A percentile compares a stretch with the other conserved stretches of the same genome.
Conservation (phyloP, 1,284 basidiomycete genomes). For the Melampsora abietis-canadensis region DNA sequence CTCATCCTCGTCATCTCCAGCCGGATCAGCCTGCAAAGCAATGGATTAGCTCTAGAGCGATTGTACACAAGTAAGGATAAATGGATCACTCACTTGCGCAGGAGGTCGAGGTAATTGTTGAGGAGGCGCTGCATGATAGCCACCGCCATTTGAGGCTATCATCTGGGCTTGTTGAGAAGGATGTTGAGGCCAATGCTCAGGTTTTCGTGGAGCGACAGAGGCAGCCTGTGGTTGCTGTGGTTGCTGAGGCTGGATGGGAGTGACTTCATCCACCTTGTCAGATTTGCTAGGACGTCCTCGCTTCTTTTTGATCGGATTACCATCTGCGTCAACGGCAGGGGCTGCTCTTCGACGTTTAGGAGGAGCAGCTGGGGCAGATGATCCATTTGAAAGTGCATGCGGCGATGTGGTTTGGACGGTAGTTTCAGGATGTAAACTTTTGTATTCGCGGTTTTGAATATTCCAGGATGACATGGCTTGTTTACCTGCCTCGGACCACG, state of each 20-base stretch:
- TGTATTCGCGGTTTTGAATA: constrained; percentile 28
- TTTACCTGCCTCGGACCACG: constrained; percentile 38
- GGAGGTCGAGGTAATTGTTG: background rate
- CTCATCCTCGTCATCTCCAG: constrained; percentile 1
- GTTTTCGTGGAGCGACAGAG: background rate
- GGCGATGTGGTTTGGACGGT: background rate
- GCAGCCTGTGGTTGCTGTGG: background rate
- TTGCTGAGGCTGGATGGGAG: background rate
- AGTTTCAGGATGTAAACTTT: constrained; percentile 17
- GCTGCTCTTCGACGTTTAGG: background rate
- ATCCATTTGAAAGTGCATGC: background rate
- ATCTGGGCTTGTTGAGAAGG: background rate
- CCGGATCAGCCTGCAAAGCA: background rate
- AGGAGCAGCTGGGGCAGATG: background rate
- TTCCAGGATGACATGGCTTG: constrained; percentile 33
- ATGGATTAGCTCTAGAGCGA: background rate
- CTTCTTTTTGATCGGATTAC: constrained; percentile 23
- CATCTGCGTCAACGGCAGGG: constrained; percentile 11
- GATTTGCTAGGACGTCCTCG: constrained; percentile 29
- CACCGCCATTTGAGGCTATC: background rate
- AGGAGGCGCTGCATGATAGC: background rate
- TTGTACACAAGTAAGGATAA: background rate
- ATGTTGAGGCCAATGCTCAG: background rate
- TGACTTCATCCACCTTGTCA: constrained; percentile 1
- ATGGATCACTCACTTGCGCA: background rate